A percentile compares a stretch with the other conserved stretches of the same genome.
These are phyloP conservation scores for Rubroboletus pulcherrimus DNA, from an alignment of 768 basidiomycete species.

Conservation along the genomic window DNA sequence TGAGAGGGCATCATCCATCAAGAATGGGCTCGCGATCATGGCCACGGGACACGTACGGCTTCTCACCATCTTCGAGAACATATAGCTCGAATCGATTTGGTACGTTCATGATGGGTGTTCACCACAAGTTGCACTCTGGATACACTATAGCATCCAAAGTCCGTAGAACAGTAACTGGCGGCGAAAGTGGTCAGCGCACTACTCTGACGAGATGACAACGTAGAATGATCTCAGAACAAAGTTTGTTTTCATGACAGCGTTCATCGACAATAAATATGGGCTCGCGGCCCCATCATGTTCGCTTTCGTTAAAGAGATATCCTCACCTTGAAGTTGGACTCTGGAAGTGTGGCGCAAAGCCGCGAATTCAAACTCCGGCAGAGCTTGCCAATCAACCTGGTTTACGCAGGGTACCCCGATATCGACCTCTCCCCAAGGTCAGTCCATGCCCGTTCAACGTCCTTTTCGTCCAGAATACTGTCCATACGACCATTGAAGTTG, in stretches of 20 bases:
- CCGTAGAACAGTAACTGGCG: not conserved
- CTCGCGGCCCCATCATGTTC: constrained; percentile 48
- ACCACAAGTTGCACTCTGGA: not conserved
- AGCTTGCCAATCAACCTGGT: constrained; percentile 4
- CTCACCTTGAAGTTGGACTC: constrained; percentile 11
- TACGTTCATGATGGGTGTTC: constrained; percentile 67
- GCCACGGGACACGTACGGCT: constrained; percentile 60
- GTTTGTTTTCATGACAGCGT: constrained; percentile 46
- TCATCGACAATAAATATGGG: constrained; percentile 76
- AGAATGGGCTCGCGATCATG: not conserved
- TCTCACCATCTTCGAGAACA: constrained; percentile 91
- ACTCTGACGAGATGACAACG: not conserved
- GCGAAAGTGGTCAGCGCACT: constrained; percentile 11
- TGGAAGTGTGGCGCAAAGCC: constrained; percentile 17
- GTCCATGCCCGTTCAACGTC: constrained; percentile 35
- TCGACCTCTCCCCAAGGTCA: constrained; percentile 64
- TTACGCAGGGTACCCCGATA: constrained; percentile 35
- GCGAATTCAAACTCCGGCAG: constrained; percentile 26
- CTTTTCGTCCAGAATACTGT: constrained; percentile 15
- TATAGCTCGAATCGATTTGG: constrained; percentile 90
- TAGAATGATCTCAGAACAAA: constrained; percentile 40
- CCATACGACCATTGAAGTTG: constrained; percentile 3
- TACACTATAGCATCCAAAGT: not conserved
- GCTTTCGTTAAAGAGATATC: not conserved
- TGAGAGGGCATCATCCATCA: constrained; percentile 32